phyloP scores from a whole-genome alignment of 257 asterid species.

The Henckelia pumila region DNA sequence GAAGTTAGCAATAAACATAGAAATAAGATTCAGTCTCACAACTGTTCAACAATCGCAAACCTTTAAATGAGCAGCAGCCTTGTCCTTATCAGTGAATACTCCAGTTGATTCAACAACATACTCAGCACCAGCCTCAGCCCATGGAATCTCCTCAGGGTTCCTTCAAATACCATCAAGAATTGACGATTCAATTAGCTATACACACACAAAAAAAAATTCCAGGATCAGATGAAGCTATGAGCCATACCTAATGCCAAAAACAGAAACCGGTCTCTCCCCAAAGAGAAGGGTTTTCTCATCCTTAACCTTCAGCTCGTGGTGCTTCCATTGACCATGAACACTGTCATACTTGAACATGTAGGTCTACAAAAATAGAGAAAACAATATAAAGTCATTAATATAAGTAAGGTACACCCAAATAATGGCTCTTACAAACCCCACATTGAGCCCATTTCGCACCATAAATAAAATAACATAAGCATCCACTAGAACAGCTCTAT shows the following conservation, averaged over 20 bases:
- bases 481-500: not conserved
- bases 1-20: not conserved
- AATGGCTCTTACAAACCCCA: not conserved
- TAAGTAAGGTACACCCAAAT: not conserved
- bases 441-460: not conserved
- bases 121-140: slow-evolving; percentile 74
- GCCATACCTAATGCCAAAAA: slow-evolving; percentile 43
- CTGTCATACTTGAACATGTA: slow-evolving; percentile 64
- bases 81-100: slow-evolving; percentile 74
- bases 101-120: slow-evolving; percentile 75
- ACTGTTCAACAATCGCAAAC: slow-evolving; percentile 20
- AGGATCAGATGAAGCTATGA: not conserved
- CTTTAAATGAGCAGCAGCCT: slow-evolving; percentile 80
- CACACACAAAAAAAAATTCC: not conserved
- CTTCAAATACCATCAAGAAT: slow-evolving; percentile 14
- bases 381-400: not conserved
- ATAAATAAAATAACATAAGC: not conserved
- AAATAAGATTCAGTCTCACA: not conserved
- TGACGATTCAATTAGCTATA: slow-evolving; percentile 2
- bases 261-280: slow-evolving; percentile 48
- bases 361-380: slow-evolving; percentile 49
- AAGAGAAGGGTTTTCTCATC: slow-evolving; percentile 62
- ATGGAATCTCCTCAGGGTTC: slow-evolving; percentile 75
- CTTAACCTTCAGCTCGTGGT: slow-evolving; percentile 51
- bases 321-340: slow-evolving; percentile 65